Evolutionary conservation across 139 green algal species (phyloP).

Genomic region (Chlorokybus atmophyticus): DNA sequence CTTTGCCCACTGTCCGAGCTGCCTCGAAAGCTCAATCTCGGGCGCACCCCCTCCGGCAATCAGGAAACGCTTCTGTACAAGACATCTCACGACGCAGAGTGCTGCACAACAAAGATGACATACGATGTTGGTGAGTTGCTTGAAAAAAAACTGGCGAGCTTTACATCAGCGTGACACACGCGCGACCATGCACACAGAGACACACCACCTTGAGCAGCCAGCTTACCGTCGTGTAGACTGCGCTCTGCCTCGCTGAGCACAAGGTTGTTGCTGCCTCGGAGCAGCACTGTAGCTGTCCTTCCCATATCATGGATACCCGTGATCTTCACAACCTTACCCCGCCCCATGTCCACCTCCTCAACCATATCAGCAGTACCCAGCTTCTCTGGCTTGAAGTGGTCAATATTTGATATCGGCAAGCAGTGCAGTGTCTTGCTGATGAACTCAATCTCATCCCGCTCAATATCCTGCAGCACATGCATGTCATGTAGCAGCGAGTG

Average conservation of each 20-base stretch:
- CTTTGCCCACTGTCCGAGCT: slow-evolving; percentile 74
- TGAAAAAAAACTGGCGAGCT: no score
- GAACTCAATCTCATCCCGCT: slow-evolving; percentile 98
- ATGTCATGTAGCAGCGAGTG: not conserved
- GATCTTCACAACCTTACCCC: slow-evolving; percentile 64
- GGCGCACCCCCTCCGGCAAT: slow-evolving; percentile 77
- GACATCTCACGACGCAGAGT: slow-evolving; percentile 61
- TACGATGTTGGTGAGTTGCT: no score
- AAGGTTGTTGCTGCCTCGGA: slow-evolving; percentile 92
- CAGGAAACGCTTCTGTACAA: slow-evolving; percentile 85
- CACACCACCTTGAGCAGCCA: no score
- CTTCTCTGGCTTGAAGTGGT: slow-evolving; percentile 91
- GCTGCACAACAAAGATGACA: no score
- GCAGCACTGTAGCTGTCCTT: slow-evolving; percentile 77
- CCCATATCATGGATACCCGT: slow-evolving; percentile 80
- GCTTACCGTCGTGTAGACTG: slow-evolving; percentile 31
- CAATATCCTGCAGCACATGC: slow-evolving; percentile 54
- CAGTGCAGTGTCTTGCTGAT: slow-evolving; percentile 91
- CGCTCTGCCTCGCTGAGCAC: slow-evolving; percentile 34
- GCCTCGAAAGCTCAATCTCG: slow-evolving; percentile 77
- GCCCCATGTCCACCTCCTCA: slow-evolving; percentile 54
- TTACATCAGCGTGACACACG: no score
- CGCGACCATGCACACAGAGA: no score
- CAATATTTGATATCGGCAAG: slow-evolving; percentile 87
- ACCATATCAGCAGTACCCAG: slow-evolving; percentile 78